Conservation (phyloP, 768 basidiomycete genomes). For the Melanogaster broomeanus region DNA sequence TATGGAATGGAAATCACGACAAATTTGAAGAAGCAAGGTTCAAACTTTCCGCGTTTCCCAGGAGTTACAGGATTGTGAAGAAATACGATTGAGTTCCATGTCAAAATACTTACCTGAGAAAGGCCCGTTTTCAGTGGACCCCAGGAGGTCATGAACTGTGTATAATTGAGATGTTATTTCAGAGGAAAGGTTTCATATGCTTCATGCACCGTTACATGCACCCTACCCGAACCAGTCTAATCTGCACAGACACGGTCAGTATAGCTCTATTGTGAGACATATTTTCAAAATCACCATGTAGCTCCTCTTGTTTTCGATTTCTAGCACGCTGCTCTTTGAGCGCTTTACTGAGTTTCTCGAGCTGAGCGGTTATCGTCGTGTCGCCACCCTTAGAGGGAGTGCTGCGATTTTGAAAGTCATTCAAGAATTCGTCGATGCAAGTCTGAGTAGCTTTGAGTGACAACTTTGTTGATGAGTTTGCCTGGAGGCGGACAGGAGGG, state of each 20-base stretch:
- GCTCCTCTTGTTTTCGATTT: conserved; percentile 15
- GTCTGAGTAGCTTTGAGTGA: conserved; percentile 44
- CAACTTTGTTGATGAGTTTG: conserved; percentile 37
- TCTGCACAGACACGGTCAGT: background rate
- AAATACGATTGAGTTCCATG: too few species aligned
- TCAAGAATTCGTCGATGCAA: conserved; percentile 46
- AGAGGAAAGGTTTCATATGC: background rate
- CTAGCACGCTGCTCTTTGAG: conserved; percentile 47
- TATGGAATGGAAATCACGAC: background rate
- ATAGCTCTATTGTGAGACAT: background rate
- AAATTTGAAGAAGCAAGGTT: background rate
- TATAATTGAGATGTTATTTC: too few species aligned
- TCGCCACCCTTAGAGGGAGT: conserved; percentile 51
- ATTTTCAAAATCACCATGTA: conserved; percentile 4
- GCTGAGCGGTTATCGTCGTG: conserved; percentile 57
- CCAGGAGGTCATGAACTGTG: background rate
- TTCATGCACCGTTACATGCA: background rate
- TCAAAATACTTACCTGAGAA: too few species aligned
- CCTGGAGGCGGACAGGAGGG: conserved; percentile 49
- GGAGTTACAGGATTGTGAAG: background rate
- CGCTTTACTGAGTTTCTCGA: conserved; percentile 56
- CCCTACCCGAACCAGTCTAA: background rate
- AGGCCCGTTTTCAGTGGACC: background rate
- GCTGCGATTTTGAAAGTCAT: conserved; percentile 49
- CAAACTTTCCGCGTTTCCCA: too few species aligned